Base-by-base conservation (phyloP, 257 asterid genomes). In the Nicotiana noctiflora region DNA sequence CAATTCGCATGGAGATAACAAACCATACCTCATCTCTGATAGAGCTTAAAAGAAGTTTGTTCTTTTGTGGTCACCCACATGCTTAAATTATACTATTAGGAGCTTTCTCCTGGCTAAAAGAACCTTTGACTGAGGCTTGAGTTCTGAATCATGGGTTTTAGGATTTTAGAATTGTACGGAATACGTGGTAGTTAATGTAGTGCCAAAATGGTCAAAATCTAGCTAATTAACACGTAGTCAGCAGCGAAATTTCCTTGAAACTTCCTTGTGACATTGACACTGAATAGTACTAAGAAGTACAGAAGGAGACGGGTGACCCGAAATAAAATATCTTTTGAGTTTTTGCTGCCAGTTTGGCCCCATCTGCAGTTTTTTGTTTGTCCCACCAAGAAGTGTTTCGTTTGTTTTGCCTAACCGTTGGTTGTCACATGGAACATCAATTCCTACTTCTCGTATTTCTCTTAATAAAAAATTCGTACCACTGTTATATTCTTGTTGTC, bases 171-270 rank as follows among this genome's bases (percentile, higher is more conserved):
- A 66, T 66, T 66, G n/a, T 68, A 40, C 6, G 56, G 56, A 11
- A 17, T 34, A 18, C 8, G 4, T 18, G 17, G 52, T 34, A 18
- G 53, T n/a, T 32, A 7, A 66, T 32, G 75, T 66, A 66, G 40
- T 66, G 12, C 76, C 29, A 67, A 31, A 31, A 17, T 7, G 75
- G 75, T 19, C 51, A 65, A 63, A 65, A 46, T 65, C n/a, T 32
- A 65, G 15, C 27, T 65, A 65, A 32, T 66, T 18, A 66, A 66
- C 75, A 62, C 8, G 2, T 68, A 17, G 44, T 19, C 62, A 34
- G 15, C 67, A 13, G 57, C 12, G 90, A 87, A 87, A 79, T 80
- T 87, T 87, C 92, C 83, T 6, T 7, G 92, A 79, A 89, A 89
- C 52, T 89, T 85, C 89, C 52, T 25, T 44, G 14, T 56, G 83